Evolutionary conservation across 2,329 filamentous ascomycete genomes (phyloP), one percentile per base, ranked within the genome.

Genomic region (Neopestalotiopsis sp.): DNA sequence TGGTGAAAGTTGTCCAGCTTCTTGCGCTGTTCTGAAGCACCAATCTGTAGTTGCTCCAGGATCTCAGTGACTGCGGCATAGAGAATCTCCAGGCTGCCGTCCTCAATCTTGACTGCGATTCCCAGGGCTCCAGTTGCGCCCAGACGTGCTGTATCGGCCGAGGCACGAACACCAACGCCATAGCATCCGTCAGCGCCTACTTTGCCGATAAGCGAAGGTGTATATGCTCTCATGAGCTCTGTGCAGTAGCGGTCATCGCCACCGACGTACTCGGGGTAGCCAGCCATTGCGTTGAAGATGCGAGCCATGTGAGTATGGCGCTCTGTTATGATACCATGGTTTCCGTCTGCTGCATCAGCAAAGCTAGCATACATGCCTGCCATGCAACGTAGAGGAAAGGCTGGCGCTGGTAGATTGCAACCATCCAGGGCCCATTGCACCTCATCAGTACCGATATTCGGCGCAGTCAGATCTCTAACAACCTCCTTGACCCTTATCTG

Each of bases 131-230:
- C 81, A 1, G 77, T 65, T 0, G 77, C 78, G 0, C 82, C 81
- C 3, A 84, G 74, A 1, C 67, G 70, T n/a, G 67, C 72, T 0
- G 83, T 84, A 24, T 78, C 71, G 32, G 80, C 75, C 0, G 79
- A 81, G 7, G 74, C 76, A n/a, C 80, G 75, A 3, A 86, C 72
- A 0, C 80, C 84, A 7, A 86, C 73, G 0, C 79, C 82, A 71
- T 86, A 87, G 62, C 82, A 86, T 0, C 78, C 84, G 71, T 86
- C 84, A 0, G 84, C 84, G 0, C 84, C 84, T 2, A 86, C 57
- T 69, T 87, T 87, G 1, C 85, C 84, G 49, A 85, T 78, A 0
- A 85, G 66, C 0, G 69, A 34, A 0, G 81, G 82, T 1, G 71
- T 58, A 65, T 81, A 86, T 1, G 74, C 74, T 10, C 67, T 34